A percentile compares a stretch with the other conserved stretches of the same genome.
phyloP scores from a whole-genome alignment of 73 alveolate species.

The Paramecium sexaurelia region DNA sequence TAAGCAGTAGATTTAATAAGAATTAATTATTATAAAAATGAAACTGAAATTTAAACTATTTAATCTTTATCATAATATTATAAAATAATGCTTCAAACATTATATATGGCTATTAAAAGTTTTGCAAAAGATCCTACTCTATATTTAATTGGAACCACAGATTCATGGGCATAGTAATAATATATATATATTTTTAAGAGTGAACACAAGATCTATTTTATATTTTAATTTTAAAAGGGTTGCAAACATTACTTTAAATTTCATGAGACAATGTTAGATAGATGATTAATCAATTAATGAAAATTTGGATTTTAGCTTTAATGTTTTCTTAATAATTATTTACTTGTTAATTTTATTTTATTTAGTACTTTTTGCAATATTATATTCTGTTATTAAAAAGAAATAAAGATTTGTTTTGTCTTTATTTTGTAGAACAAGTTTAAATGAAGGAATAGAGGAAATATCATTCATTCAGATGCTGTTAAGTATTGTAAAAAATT shows the following conservation, averaged over 20 bases:
- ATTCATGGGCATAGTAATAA: not conserved
- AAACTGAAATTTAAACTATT: not conserved
- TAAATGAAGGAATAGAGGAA: not conserved
- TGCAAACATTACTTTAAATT: slow-evolving; percentile 5
- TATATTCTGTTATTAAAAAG: not conserved
- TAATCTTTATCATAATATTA: not conserved
- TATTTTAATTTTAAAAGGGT: not conserved
- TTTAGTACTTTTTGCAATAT: not conserved
- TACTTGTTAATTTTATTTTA: not conserved
- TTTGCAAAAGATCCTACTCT: slow-evolving; percentile 23
- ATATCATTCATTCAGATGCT: not conserved
- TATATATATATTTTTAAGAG: not conserved
- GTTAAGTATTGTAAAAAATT: not conserved
- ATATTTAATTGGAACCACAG: not conserved
- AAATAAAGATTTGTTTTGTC: not conserved
- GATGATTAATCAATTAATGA: not conserved
- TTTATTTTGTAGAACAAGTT: not conserved
- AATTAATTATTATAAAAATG: not conserved
- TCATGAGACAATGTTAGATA: not conserved
- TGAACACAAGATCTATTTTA: slow-evolving; percentile 1
- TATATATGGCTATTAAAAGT: not conserved
- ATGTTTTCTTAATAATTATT: not conserved
- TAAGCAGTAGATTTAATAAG: slow-evolving; percentile 8
- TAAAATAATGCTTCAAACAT: slow-evolving; percentile 1
- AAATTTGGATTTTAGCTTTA: not conserved